phyloP scores from a whole-genome alignment of 169 alveolate genomes.

The Amoebophrya sp. region DNA sequence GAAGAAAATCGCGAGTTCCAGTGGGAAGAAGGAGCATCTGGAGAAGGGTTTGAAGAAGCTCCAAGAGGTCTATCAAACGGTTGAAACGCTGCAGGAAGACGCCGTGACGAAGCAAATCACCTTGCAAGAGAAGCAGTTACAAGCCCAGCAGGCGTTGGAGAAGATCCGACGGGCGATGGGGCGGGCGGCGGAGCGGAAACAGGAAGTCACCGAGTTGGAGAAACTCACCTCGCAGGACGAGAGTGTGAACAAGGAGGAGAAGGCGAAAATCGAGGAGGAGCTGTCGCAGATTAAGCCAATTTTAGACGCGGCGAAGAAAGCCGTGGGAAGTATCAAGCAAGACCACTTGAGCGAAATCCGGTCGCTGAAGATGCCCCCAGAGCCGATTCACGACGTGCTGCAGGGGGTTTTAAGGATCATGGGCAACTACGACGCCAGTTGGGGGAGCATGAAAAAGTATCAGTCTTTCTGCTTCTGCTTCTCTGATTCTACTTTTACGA shows the following conservation, averaged over 20 bases:
- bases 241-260: conserved; percentile 62
- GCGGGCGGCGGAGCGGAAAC: conserved; percentile 70
- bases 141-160: conserved; percentile 74
- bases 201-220: conserved; percentile 69
- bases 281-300: conserved; percentile 76
- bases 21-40: conserved; percentile 60
- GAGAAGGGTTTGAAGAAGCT: conserved; percentile 74
- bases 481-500: too few species aligned
- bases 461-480: neutral
- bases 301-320: conserved; percentile 75
- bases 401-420: conserved; percentile 76
- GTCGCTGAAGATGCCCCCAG: conserved; percentile 80
- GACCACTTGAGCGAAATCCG: conserved; percentile 76
- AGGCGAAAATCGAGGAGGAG: conserved; percentile 70
- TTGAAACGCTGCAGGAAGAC: conserved; percentile 66
- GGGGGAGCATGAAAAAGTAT: conserved; percentile 67
- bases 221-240: conserved; percentile 65
- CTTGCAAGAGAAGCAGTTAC: conserved; percentile 67
- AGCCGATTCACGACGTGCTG: conserved; percentile 79
- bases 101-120: conserved; percentile 67
- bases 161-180: conserved; percentile 73
- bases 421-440: conserved; percentile 66
- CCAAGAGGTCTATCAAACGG: conserved; percentile 76
- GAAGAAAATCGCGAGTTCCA: conserved; percentile 34
- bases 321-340: conserved; percentile 72